Conservation (phyloP, 768 basidiomycete species). For the Podaxis mareebaensis region DNA sequence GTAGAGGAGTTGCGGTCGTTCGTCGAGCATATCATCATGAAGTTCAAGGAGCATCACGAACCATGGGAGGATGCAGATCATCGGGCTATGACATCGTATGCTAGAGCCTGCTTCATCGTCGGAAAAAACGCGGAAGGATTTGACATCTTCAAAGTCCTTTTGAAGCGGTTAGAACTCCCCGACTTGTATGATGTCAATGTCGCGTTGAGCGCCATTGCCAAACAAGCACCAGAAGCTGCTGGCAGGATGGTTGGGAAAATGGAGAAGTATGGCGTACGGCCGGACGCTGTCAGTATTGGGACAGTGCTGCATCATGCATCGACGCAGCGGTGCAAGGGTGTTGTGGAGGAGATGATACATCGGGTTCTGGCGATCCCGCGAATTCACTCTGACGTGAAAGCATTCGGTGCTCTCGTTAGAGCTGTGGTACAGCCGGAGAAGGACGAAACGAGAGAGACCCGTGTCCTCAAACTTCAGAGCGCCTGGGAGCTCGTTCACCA, state of each 20-base stretch:
- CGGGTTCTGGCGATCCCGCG: conserved; percentile 38
- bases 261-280: conserved; percentile 44
- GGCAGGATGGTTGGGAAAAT: conserved; percentile 51
- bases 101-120: conserved; percentile 61
- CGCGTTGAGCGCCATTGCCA: conserved; percentile 53
- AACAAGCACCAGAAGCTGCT: conserved; percentile 47
- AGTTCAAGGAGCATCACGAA: conserved; percentile 42
- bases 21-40: conserved; percentile 38
- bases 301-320: conserved; percentile 64
- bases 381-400: conserved; percentile 44
- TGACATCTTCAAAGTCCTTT: conserved; percentile 43
- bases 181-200: conserved; percentile 70
- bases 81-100: conserved; percentile 56
- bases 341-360: conserved; percentile 44
- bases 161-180: conserved; percentile 51
- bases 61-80: conserved; percentile 51
- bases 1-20: background rate
- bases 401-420: conserved; percentile 48
- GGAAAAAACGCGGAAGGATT: conserved; percentile 50
- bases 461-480: conserved; percentile 34
- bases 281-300: conserved; percentile 57
- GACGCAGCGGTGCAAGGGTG: conserved; percentile 38
- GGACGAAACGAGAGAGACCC: conserved; percentile 24
- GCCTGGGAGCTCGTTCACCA: conserved; percentile 44
- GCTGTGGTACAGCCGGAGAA: conserved; percentile 32